phyloP scores from a whole-genome alignment of 2,329 filamentous ascomycete genomes.

The Exophiala alcalophila region DNA sequence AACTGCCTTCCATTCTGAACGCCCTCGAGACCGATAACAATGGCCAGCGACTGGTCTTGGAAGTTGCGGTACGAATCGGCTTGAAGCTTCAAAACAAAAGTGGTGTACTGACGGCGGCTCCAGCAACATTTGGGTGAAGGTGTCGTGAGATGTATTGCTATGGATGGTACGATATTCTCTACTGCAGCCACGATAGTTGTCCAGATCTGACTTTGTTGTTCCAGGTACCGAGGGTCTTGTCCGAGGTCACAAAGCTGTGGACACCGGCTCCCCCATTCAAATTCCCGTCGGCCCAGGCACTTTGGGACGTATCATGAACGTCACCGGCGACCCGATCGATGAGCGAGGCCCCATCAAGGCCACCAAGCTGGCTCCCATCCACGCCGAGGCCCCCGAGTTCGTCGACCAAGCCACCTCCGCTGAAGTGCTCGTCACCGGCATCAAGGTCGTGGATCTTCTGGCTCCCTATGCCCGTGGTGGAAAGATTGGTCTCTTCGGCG shows the following conservation, averaged over 20 bases:
- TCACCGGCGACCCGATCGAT: slow-evolving; percentile 99
- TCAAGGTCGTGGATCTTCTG: slow-evolving; percentile 99
- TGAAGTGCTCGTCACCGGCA: slow-evolving; percentile 97
- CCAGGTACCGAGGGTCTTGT: slow-evolving; percentile 98
- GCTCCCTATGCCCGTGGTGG: slow-evolving; percentile 99
- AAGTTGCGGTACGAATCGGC: slow-evolving; percentile 77
- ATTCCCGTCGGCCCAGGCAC: slow-evolving; percentile 92
- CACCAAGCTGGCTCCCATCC: slow-evolving; percentile 82
- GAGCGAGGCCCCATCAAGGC: slow-evolving; percentile 98
- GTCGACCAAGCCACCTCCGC: slow-evolving; percentile 92
- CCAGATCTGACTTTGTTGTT: slow-evolving; percentile 9
- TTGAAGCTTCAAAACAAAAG: slow-evolving; percentile 2
- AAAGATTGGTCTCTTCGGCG: slow-evolving; percentile 99
- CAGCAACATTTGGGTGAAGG: slow-evolving; percentile 99
- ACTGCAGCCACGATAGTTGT: neutral
- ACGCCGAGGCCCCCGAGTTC: slow-evolving; percentile 90
- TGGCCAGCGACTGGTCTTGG: slow-evolving; percentile 89
- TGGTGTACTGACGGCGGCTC: slow-evolving; percentile 29
- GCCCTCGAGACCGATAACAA: slow-evolving; percentile 88
- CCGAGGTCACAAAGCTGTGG: slow-evolving; percentile 78
- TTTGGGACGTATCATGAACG: slow-evolving; percentile 99
- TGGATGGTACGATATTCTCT: slow-evolving; percentile 73
- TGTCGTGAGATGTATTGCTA: slow-evolving; percentile 99
- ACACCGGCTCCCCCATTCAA: slow-evolving; percentile 93
- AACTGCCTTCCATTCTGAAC: slow-evolving; percentile 96